Evolutionary conservation across 371 early-diverging fungal species (phyloP).

Genomic region (Rhizomucor pusillus): DNA sequence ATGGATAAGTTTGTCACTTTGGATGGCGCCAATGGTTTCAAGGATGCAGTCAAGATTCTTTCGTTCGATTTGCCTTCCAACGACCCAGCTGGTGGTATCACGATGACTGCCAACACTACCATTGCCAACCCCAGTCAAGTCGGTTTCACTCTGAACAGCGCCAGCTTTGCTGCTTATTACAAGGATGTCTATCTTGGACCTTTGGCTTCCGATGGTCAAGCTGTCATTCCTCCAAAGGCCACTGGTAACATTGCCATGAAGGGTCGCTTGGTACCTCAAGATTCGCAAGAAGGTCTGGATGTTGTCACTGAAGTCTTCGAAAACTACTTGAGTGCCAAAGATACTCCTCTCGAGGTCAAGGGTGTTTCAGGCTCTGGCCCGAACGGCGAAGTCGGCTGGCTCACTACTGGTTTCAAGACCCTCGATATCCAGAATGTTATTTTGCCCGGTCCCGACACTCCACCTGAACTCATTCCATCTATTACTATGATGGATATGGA

Average conservation of each 20-base stretch:
- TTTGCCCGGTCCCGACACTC: constrained; percentile 24
- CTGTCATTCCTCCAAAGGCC: constrained; percentile 33
- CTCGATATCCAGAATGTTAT: constrained; percentile 50
- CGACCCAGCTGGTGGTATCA: constrained; percentile 57
- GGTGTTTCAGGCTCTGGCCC: constrained; percentile 55
- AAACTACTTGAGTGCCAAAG: constrained; percentile 47
- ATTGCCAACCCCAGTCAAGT: constrained; percentile 56
- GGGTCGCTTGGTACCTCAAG: constrained; percentile 54
- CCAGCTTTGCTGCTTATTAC: constrained; percentile 34
- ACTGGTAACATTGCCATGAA: constrained; percentile 37
- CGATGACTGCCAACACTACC: constrained; percentile 44
- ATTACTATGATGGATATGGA: constrained; percentile 46
- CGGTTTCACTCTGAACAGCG: constrained; percentile 45
- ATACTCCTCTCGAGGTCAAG: constrained; percentile 45
- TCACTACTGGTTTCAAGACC: constrained; percentile 52
- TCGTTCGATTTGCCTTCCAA: constrained; percentile 56
- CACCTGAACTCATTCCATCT: constrained; percentile 17
- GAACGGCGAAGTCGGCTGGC: constrained; percentile 55
- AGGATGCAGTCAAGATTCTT: constrained; percentile 50
- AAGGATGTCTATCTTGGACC: constrained; percentile 31
- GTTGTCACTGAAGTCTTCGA: constrained; percentile 56
- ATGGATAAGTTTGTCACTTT: constrained; percentile 56
- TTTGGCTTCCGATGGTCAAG: constrained; percentile 33
- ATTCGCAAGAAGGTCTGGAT: constrained; percentile 39
- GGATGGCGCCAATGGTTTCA: constrained; percentile 52